Conservation (phyloP, 2,329 filamentous ascomycete genomes). For the Pseudogymnoascus sp. region DNA sequence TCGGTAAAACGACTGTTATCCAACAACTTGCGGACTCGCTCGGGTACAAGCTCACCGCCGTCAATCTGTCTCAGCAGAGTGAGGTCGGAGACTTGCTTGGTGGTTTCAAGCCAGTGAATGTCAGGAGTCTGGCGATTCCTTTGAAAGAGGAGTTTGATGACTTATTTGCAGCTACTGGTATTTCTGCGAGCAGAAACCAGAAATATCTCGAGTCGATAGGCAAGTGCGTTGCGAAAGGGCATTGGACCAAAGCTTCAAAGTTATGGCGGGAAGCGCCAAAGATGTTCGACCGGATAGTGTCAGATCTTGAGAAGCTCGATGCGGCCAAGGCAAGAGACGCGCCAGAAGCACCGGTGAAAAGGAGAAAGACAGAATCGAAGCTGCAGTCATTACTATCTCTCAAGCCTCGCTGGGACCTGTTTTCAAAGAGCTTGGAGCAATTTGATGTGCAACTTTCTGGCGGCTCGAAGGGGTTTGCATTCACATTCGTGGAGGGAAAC, state of each 20-base stretch:
- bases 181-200: constrained; percentile 80
- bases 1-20: constrained; percentile 93
- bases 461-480: constrained; percentile 70
- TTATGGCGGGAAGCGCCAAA: constrained; percentile 83
- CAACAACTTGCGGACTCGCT: constrained; percentile 82
- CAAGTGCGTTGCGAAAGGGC: constrained; percentile 69
- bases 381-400: constrained; percentile 52
- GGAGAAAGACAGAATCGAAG: constrained; percentile 56
- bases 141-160: constrained; percentile 91
- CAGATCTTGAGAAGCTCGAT: constrained; percentile 41
- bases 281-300: constrained; percentile 69
- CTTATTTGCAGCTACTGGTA: constrained; percentile 73
- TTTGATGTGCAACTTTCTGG: constrained; percentile 73
- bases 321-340: constrained; percentile 28
- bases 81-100: constrained; percentile 93
- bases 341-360: constrained; percentile 59
- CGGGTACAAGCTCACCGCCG: constrained; percentile 78
- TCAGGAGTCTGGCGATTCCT: constrained; percentile 77
- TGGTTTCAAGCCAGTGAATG: constrained; percentile 92
- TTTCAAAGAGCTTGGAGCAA: constrained; percentile 63
- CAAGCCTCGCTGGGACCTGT: constrained; percentile 67
- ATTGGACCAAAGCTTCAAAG: constrained; percentile 80
- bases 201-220: constrained; percentile 74
- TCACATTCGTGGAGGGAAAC: constrained; percentile 92
- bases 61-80: constrained; percentile 96